phyloP scores from a whole-genome alignment of 345 rosid genomes.

The Camelina neglecta region DNA sequence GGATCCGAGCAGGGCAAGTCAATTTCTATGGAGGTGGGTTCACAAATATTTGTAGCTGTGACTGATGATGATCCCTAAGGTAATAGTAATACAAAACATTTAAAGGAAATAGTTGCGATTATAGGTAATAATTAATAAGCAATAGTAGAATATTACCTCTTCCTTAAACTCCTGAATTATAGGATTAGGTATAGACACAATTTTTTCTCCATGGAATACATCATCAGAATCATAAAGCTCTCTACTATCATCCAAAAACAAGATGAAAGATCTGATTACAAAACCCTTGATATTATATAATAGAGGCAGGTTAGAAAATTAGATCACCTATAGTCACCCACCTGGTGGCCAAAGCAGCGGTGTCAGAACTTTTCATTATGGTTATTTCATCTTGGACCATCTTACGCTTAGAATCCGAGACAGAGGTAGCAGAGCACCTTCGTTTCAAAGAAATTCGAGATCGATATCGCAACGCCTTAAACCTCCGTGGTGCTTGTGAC shows the following conservation, averaged over 20 bases:
- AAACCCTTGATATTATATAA: neutral
- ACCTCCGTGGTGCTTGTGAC: too few species aligned
- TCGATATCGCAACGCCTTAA: neutral
- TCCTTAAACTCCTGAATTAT: neutral
- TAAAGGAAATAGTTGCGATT: neutral
- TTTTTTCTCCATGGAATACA: neutral
- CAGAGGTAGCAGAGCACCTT: slow-evolving; percentile 2
- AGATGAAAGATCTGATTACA: neutral
- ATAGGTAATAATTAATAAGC: neutral
- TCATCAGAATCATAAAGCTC: neutral
- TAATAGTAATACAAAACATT: neutral
- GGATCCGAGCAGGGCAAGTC: neutral
- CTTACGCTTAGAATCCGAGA: neutral
- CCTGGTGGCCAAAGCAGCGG: neutral
- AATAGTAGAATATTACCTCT: neutral
- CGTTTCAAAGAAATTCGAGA: slow-evolving; percentile 5
- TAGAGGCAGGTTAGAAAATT: too few species aligned
- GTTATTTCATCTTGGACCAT: slow-evolving; percentile 23
- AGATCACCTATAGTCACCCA: neutral
- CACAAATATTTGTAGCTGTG: neutral
- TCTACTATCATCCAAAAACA: slow-evolving; percentile 1
- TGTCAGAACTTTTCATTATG: neutral
- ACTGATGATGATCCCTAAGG: slow-evolving; percentile 11
- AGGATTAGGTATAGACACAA: slow-evolving; percentile 1
- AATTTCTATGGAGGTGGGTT: slow-evolving; percentile 5